Conservation (phyloP, 768 basidiomycete genomes). For the Termitomyces sp. region DNA sequence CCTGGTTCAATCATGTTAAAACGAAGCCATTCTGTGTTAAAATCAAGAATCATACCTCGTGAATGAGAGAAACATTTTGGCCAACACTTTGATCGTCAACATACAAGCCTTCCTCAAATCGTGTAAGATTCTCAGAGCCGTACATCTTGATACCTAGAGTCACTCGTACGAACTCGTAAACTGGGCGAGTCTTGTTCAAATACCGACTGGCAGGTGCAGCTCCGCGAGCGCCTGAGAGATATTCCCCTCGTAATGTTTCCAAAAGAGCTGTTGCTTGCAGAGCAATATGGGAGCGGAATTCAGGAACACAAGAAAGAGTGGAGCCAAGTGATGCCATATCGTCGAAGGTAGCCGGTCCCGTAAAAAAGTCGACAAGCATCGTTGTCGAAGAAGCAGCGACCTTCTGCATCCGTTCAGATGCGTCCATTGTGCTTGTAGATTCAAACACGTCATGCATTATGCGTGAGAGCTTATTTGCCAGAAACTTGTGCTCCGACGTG, state of each 20-base stretch:
- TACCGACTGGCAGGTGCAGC: conserved; percentile 60
- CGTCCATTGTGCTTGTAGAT: conserved; percentile 68
- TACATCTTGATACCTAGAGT: conserved; percentile 77
- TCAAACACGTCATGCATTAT: conserved; percentile 53
- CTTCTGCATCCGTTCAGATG: conserved; percentile 58
- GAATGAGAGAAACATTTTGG: conserved; percentile 65
- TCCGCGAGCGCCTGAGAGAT: conserved; percentile 54
- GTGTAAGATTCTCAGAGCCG: conserved; percentile 64
- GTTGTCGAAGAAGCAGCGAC: conserved; percentile 59
- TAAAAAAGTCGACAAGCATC: conserved; percentile 60
- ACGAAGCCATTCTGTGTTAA: neutral
- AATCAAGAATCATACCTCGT: conserved; percentile 48
- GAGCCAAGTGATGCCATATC: conserved; percentile 23
- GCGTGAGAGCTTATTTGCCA: conserved; percentile 32
- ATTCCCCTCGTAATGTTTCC: conserved; percentile 44
- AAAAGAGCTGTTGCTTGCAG: conserved; percentile 40
- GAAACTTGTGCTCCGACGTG: conserved; percentile 20
- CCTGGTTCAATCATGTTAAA: conserved; percentile 19
- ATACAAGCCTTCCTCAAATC: conserved; percentile 57
- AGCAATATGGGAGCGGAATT: conserved; percentile 52
- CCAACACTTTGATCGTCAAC: conserved; percentile 67
- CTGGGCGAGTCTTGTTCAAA: conserved; percentile 60
- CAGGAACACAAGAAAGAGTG: conserved; percentile 34
- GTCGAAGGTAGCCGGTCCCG: conserved; percentile 26
- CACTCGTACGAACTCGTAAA: conserved; percentile 75